phyloP scores from a whole-genome alignment of 306 rosid genomes.

The Inga oerstediana region DNA sequence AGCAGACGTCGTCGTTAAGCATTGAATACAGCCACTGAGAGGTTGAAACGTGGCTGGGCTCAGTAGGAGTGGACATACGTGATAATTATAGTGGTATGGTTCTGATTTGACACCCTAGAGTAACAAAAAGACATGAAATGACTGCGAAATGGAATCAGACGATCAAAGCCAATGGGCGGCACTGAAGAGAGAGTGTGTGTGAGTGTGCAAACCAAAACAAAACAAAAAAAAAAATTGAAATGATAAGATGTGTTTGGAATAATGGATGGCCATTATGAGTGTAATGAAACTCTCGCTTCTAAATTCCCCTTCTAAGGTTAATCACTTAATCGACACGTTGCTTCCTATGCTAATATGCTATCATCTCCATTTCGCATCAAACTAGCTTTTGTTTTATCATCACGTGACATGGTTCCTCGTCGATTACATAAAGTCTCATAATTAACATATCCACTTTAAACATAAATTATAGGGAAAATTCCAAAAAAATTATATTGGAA shows the following conservation, averaged over 20 bases:
- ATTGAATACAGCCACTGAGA: not conserved
- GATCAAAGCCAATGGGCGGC: not conserved
- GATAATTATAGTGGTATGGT: not conserved
- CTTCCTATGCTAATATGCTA: not conserved
- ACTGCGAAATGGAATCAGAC: slow-evolving; percentile 34
- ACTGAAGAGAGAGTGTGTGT: not conserved
- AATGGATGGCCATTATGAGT: slow-evolving; percentile 22
- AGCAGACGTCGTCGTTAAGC: not conserved
- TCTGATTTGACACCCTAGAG: slow-evolving; percentile 24
- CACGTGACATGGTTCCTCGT: not conserved
- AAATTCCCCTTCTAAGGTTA: no score
- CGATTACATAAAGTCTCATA: not conserved
- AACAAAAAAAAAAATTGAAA: not conserved
- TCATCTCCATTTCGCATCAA: not conserved
- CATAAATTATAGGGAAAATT: no score
- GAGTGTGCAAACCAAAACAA: not conserved
- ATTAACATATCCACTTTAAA: not conserved
- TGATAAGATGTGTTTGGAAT: not conserved
- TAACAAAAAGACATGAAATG: not conserved
- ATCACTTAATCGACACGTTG: not conserved
- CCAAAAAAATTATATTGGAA: no score
- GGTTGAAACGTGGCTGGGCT: slow-evolving; percentile 36
- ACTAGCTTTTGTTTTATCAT: not conserved
- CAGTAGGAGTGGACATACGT: slow-evolving; percentile 2
- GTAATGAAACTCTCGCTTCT: not conserved